Conservation (phyloP, 148 eudicot genomes). For the Rhododendron ferrugineum region DNA sequence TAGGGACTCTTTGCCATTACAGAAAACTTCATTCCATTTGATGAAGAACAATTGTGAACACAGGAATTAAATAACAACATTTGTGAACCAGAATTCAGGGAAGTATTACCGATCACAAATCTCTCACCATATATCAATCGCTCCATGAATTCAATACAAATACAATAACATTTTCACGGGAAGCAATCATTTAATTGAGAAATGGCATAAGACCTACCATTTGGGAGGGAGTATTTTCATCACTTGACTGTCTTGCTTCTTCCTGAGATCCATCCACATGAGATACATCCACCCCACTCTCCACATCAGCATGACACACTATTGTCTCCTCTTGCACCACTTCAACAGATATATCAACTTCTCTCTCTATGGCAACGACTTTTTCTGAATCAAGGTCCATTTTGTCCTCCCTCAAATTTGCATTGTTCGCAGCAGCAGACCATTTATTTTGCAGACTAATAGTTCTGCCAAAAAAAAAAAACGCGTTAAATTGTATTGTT, state of each 20-base stretch:
- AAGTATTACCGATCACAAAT: neutral
- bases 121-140: neutral
- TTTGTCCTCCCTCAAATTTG: slow-evolving; percentile 19
- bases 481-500: too few relatives aligned
- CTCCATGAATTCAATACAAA: neutral
- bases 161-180: neutral
- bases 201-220: neutral
- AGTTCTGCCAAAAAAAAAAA: slow-evolving; percentile 22
- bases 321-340: slow-evolving; percentile 21
- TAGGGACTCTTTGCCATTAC: neutral
- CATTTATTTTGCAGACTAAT: slow-evolving; percentile 13
- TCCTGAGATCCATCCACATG: slow-evolving; percentile 15
- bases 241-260: slow-evolving; percentile 18
- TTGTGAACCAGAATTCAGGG: neutral
- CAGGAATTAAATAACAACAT: neutral
- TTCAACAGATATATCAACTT: slow-evolving; percentile 10
- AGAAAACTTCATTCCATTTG: neutral
- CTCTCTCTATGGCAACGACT: slow-evolving; percentile 17
- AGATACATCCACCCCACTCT: slow-evolving; percentile 15
- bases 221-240: neutral
- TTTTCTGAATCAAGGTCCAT: slow-evolving; percentile 27
- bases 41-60: neutral
- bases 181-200: neutral
- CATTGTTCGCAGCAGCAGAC: slow-evolving; percentile 15
- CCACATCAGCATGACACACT: slow-evolving; percentile 16